phyloP scores from a whole-genome alignment of 352 stramenopile genomes.

The Globisporangium camurandrum region DNA sequence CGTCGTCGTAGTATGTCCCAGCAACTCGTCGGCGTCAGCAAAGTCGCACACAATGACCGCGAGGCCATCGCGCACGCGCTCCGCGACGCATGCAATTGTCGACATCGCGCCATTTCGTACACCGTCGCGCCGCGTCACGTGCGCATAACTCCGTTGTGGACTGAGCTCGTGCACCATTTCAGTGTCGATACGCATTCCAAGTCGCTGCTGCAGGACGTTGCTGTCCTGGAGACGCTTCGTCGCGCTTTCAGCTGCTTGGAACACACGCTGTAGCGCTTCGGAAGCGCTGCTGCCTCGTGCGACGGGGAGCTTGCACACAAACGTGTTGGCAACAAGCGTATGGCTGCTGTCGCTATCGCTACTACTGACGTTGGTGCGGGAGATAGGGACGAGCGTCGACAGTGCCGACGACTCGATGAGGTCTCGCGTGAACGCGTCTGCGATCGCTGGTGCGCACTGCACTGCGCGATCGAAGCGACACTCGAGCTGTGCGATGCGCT shows the following conservation, averaged over 20 bases:
- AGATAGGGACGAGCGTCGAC: conserved; percentile 27
- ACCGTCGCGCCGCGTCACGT: conserved; percentile 28
- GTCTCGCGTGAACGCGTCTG: conserved; percentile 28
- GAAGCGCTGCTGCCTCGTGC: not conserved
- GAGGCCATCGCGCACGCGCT: conserved; percentile 29
- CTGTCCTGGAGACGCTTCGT: not conserved
- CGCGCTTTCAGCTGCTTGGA: conserved; percentile 15
- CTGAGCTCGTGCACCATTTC: conserved; percentile 28
- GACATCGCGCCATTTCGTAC: conserved; percentile 28
- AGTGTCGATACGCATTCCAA: conserved; percentile 23
- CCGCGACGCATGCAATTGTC: conserved; percentile 27
- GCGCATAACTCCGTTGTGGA: conserved; percentile 24
- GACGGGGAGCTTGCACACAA: conserved; percentile 40
- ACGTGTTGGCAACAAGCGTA: conserved; percentile 46
- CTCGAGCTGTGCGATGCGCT: conserved; percentile 21
- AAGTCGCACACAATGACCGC: conserved; percentile 34
- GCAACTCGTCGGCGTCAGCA: conserved; percentile 36
- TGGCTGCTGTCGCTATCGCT: conserved; percentile 9
- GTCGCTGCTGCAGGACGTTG: conserved; percentile 17
- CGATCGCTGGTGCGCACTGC: conserved; percentile 15
- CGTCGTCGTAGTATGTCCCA: conserved; percentile 4
- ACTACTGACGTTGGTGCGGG: conserved; percentile 22
- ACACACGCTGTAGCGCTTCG: conserved; percentile 22
- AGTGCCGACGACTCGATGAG: conserved; percentile 22
- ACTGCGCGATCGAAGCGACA: conserved; percentile 24